Conservation (phyloP, 345 rosid genomes). For the Salix dunnii region DNA sequence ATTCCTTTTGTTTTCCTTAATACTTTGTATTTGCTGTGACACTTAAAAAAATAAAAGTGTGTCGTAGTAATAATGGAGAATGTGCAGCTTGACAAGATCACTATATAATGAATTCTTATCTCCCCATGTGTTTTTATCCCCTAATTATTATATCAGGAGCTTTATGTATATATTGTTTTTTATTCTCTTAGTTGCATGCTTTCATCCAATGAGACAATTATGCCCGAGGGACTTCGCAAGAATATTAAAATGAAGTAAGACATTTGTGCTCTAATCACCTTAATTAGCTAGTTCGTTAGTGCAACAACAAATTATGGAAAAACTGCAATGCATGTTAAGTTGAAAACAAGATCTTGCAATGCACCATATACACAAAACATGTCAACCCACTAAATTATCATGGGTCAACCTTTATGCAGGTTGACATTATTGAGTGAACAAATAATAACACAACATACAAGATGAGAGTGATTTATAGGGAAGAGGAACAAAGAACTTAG, state of each 20-base stretch:
- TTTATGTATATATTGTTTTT: not conserved
- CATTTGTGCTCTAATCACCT: not conserved
- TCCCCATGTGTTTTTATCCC: not conserved
- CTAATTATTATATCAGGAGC: not conserved
- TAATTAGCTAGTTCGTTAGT: not conserved
- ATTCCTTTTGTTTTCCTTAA: too few species aligned
- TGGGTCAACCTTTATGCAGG: not conserved
- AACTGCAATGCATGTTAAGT: not conserved
- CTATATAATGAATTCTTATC: not conserved
- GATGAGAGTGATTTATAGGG: not conserved
- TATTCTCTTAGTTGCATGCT: not conserved
- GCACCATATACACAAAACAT: not conserved
- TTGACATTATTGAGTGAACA: not conserved
- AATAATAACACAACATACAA: not conserved
- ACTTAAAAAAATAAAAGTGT: not conserved
- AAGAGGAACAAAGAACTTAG: not conserved
- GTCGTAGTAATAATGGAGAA: too few species aligned
- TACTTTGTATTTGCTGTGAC: not conserved
- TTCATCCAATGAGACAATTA: not conserved
- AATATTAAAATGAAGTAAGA: too few species aligned
- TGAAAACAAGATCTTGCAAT: not conserved
- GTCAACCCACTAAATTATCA: not conserved
- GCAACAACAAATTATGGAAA: not conserved
- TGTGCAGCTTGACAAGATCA: not conserved
- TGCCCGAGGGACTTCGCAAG: not conserved